Percentiles rank a stretch among this genome's conserved stretches.
Evolutionary conservation across 2,329 filamentous ascomycete species (phyloP).

Genomic region (Ceratocystis huliohia): DNA sequence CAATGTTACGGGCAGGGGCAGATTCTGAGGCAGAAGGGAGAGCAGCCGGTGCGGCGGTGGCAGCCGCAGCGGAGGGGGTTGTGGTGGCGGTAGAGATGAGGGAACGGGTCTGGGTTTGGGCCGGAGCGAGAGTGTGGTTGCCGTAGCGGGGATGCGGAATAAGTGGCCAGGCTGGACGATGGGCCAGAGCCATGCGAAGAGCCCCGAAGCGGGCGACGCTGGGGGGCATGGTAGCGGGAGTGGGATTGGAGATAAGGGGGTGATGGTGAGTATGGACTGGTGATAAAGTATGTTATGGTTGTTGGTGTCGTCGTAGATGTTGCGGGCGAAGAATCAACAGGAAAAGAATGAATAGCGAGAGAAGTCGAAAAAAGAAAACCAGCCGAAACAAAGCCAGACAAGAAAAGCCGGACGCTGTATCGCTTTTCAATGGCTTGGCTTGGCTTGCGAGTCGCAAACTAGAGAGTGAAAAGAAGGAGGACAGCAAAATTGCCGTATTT

Average conservation of each 20-base stretch:
- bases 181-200: slow-evolving; percentile 10
- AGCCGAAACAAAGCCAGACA: neutral
- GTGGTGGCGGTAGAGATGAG: neutral
- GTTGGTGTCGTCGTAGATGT: neutral
- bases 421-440: neutral
- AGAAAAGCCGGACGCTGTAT: neutral
- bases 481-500: neutral
- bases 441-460: neutral
- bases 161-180: slow-evolving; percentile 16
- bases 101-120: neutral
- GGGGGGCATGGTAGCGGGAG: slow-evolving; percentile 6
- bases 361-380: neutral
- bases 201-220: slow-evolving; percentile 8
- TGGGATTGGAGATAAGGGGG: neutral
- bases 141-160: slow-evolving; percentile 8
- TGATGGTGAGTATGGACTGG: neutral
- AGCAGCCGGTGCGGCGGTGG: neutral
- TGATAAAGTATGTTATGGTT: neutral
- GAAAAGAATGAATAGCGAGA: neutral
- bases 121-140: neutral
- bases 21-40: neutral
- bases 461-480: neutral
- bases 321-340: neutral
- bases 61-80: neutral
- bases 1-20: slow-evolving; percentile 2